Base-by-base conservation (phyloP, 2,329 filamentous ascomycete species). In the Aspergillus ruber region DNA sequence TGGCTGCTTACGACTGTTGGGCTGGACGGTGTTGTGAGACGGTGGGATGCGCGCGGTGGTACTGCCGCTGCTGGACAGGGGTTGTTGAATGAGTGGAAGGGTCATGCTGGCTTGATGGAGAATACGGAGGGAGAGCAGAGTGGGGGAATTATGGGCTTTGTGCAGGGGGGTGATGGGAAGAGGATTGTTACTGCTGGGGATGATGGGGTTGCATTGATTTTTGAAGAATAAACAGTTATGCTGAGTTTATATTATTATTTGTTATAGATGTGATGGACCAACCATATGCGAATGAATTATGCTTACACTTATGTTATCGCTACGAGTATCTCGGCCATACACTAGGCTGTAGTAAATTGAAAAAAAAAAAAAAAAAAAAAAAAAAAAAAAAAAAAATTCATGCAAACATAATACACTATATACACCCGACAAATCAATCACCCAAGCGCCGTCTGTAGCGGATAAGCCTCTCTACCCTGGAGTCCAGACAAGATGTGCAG, bases 131-230 rank as follows among this genome's bases (percentile, higher is more conserved):
- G 25, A 82, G 88, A 63, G 86, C 89, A 71, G 85, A 89, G 18
- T 7, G 91, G 90, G 29, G 91, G 91, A 45, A 85, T 97, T 7
- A 71, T 97, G 57, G 90, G 86, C 0, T 98, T 97, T 64, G 90
- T 95, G 45, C 90, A 96, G 69, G 76, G 75, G 2, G 83, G 84
- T 6, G 78, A 84, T 64, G 88, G 88, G 0, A 81, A 83, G 67
- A 78, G 83, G 55, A 75, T 97, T 43, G 79, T 95, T 4, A 97
- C 93, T 5, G 93, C 90, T 2, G 93, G 93, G 20, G 93, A 98
- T 71, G 93, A 98, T 59, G 69, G 70, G 7, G 65, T 76, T 46
- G 62, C 68, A 4, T 57, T 76, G 45, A 67, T 76, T 23, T 76
- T 75, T 53, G 69, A 72, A 51, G 68, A 71, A n/a, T n/a, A n/a